phyloP scores from a whole-genome alignment of 345 rosid genomes.

The Citrus hindsii region DNA sequence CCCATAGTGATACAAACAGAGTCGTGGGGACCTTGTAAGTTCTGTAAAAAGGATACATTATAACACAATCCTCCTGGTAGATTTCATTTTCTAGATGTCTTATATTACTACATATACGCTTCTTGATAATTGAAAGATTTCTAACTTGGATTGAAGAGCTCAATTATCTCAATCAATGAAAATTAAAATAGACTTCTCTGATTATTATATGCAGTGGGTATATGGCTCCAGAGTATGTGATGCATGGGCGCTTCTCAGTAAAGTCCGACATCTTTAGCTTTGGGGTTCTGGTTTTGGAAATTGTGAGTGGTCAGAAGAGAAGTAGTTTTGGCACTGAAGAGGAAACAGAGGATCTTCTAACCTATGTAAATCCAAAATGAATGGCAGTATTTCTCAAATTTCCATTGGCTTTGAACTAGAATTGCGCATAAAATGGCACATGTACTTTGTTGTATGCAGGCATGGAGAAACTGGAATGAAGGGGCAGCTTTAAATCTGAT shows the following conservation, averaged over 20 bases:
- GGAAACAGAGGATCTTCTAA: constrained; percentile 24
- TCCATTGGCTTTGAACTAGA: not conserved
- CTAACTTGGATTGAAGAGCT: not conserved
- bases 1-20: constrained; percentile 30
- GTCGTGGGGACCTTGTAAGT: constrained; percentile 46
- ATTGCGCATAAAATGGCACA: not conserved
- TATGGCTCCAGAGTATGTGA: constrained; percentile 45
- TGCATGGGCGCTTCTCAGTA: constrained; percentile 38
- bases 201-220: constrained; percentile 20
- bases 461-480: constrained; percentile 43
- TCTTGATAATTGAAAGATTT: not conserved
- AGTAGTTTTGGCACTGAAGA: constrained; percentile 12
- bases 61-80: not conserved
- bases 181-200: not conserved
- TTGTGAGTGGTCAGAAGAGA: constrained; percentile 37
- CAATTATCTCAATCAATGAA: not conserved
- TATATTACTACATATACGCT: not conserved
- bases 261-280: constrained; percentile 44
- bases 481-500: constrained; percentile 16
- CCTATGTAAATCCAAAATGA: constrained; percentile 20
- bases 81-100: not conserved
- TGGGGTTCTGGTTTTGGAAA: constrained; percentile 39
- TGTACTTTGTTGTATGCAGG: constrained; percentile 20
- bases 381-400: not conserved
- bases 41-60: not conserved